Conservation (phyloP, 2,329 filamentous ascomycete species). For the Achaetomium macrosporum region DNA sequence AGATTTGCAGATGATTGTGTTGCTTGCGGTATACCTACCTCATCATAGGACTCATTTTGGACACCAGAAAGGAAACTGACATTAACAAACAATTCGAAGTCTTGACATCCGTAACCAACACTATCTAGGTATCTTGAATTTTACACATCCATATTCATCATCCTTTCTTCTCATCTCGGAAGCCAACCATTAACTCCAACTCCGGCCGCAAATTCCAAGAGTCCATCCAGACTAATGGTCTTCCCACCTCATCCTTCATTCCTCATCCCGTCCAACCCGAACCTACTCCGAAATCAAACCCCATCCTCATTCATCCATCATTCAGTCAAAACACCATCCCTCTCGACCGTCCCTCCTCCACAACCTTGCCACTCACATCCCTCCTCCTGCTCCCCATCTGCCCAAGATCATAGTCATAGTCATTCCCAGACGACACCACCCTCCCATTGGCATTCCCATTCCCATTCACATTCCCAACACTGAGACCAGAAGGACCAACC, state of each 20-base stretch:
- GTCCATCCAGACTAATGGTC: neutral
- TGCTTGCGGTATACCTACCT: neutral
- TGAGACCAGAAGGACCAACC: slow-evolving; percentile 33
- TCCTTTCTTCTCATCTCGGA: neutral
- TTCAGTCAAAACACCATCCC: neutral
- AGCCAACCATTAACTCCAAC: neutral
- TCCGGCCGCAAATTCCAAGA: neutral
- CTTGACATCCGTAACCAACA: too few relatives aligned
- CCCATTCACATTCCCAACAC: too few relatives aligned
- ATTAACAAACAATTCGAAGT: neutral
- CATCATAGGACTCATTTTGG: neutral
- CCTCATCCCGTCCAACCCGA: neutral
- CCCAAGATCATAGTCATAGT: slow-evolving; percentile 47
- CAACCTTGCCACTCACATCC: slow-evolving; percentile 67
- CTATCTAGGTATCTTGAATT: neutral
- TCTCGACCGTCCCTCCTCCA: slow-evolving; percentile 52
- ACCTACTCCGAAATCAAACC: too few relatives aligned
- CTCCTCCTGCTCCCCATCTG: slow-evolving; percentile 35
- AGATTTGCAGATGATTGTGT: neutral
- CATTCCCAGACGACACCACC: slow-evolving; percentile 56
- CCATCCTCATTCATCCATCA: neutral
- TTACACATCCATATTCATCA: neutral
- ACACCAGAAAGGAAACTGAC: neutral
- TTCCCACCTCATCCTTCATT: neutral
- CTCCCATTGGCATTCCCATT: slow-evolving; percentile 8